phyloP scores from a whole-genome alignment of 768 basidiomycete species.

The Saitozyma podzolica region DNA sequence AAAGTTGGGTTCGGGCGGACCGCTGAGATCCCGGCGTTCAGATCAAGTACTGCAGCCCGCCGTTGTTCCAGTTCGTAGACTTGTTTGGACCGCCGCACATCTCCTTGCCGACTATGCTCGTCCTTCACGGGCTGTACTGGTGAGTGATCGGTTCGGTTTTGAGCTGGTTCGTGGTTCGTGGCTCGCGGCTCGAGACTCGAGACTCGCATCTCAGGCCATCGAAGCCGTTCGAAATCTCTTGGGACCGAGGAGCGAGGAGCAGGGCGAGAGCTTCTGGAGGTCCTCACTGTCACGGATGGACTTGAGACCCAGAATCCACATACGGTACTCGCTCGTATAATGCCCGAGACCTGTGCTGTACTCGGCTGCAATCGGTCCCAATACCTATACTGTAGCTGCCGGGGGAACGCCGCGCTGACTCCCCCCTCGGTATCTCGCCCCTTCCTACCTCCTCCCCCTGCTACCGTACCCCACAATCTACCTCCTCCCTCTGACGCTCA shows the following conservation, averaged over 20 bases:
- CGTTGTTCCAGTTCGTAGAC: slow-evolving; percentile 26
- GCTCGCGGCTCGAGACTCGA: too few relatives aligned
- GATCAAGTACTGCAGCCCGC: slow-evolving; percentile 34
- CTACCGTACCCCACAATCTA: slow-evolving; percentile 28
- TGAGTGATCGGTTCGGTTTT: too few relatives aligned
- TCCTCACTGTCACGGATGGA: too few relatives aligned
- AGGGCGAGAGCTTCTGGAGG: background rate
- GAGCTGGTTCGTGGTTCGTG: too few relatives aligned
- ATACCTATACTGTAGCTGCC: too few relatives aligned
- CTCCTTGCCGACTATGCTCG: slow-evolving; percentile 19
- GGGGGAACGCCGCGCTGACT: too few relatives aligned
- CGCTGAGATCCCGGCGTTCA: slow-evolving; percentile 12
- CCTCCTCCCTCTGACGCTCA: slow-evolving; percentile 21
- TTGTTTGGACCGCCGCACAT: slow-evolving; percentile 31
- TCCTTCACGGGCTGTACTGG: slow-evolving; percentile 31
- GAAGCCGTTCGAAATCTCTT: background rate
- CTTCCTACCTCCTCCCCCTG: slow-evolving; percentile 38
- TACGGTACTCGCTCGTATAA: background rate
- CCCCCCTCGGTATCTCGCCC: slow-evolving; percentile 12
- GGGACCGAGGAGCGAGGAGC: background rate
- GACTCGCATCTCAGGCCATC: too few relatives aligned
- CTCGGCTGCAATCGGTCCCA: too few relatives aligned
- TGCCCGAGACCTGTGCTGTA: background rate
- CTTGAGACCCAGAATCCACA: background rate
- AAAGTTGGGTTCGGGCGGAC: too few relatives aligned